phyloP scores from a whole-genome alignment of 2,329 filamentous ascomycete species.

The Orbilia quercus region DNA sequence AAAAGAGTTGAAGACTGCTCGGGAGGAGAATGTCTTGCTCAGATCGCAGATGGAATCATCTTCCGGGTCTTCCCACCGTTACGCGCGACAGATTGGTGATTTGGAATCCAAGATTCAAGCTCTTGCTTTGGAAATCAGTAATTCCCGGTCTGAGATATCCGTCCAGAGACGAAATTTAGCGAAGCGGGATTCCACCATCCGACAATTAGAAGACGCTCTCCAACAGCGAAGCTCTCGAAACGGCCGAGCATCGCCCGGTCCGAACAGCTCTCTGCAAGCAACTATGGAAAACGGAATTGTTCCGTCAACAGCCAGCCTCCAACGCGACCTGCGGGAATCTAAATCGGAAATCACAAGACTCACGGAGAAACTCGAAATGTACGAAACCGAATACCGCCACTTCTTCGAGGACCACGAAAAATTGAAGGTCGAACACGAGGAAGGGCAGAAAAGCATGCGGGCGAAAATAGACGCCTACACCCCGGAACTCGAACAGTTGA shows the following conservation, averaged over 20 bases:
- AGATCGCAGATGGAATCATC: slow-evolving; percentile 39
- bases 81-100: slow-evolving; percentile 43
- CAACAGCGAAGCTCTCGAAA: slow-evolving; percentile 38
- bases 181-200: slow-evolving; percentile 42
- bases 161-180: slow-evolving; percentile 30
- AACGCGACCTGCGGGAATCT: slow-evolving; percentile 45
- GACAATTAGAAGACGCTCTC: slow-evolving; percentile 41
- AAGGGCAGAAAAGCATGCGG: slow-evolving; percentile 31
- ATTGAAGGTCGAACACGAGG: slow-evolving; percentile 40
- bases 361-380: slow-evolving; percentile 51
- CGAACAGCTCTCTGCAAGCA: slow-evolving; percentile 17
- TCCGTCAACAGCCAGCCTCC: slow-evolving; percentile 19
- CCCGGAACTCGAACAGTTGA: slow-evolving; percentile 37
- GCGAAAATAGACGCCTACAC: slow-evolving; percentile 24
- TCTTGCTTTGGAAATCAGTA: slow-evolving; percentile 36
- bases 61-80: slow-evolving; percentile 33
- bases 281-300: slow-evolving; percentile 30
- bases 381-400: slow-evolving; percentile 50
- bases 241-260: slow-evolving; percentile 38
- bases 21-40: slow-evolving; percentile 34
- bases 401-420: slow-evolving; percentile 51
- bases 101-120: slow-evolving; percentile 46
- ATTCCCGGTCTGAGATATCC: slow-evolving; percentile 35
- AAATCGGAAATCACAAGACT: slow-evolving; percentile 32
- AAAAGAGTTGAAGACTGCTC: slow-evolving; percentile 29